These are phyloP conservation scores for Tubosaeta sp. DNA, from an alignment of 768 basidiomycete species.

Conservation along the genomic window DNA sequence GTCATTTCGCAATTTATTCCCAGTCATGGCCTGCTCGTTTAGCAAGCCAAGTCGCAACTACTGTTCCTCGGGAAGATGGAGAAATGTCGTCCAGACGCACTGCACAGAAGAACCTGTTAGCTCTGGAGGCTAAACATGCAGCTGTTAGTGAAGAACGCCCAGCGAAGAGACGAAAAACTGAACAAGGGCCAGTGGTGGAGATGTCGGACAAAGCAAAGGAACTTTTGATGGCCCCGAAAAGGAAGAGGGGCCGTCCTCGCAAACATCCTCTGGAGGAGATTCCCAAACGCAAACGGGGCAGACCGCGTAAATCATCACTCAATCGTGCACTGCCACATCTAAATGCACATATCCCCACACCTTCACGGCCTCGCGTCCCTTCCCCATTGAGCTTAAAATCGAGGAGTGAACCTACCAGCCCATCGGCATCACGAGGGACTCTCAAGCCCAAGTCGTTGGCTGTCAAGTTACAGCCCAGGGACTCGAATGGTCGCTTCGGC, in stretches of 20 bases:
- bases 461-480: conserved; percentile 53
- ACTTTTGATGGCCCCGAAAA: conserved; percentile 28
- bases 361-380: conserved; percentile 9
- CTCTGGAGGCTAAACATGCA: conserved; percentile 54
- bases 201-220: conserved; percentile 34
- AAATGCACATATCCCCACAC: conserved; percentile 8
- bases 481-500: conserved; percentile 63
- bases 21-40: conserved; percentile 67
- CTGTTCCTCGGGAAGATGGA: conserved; percentile 45
- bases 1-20: conserved; percentile 75
- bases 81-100: conserved; percentile 40
- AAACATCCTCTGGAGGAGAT: conserved; percentile 30
- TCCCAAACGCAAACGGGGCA: conserved; percentile 34
- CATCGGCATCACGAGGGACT: conserved; percentile 22
- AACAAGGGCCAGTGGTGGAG: conserved; percentile 27
- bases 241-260: conserved; percentile 34
- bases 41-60: conserved; percentile 41
- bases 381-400: conserved; percentile 21
- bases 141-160: conserved; percentile 40
- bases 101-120: conserved; percentile 46
- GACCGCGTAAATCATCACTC: conserved; percentile 31
- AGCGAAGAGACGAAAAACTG: conserved; percentile 48
- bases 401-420: conserved; percentile 19
- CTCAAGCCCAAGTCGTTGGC: conserved; percentile 42
- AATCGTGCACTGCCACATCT: conserved; percentile 9